Percentiles rank a stretch among this genome's conserved stretches.
phyloP scores from a whole-genome alignment of 2,329 filamentous ascomycete genomes.

The Hirsutella thompsonii region DNA sequence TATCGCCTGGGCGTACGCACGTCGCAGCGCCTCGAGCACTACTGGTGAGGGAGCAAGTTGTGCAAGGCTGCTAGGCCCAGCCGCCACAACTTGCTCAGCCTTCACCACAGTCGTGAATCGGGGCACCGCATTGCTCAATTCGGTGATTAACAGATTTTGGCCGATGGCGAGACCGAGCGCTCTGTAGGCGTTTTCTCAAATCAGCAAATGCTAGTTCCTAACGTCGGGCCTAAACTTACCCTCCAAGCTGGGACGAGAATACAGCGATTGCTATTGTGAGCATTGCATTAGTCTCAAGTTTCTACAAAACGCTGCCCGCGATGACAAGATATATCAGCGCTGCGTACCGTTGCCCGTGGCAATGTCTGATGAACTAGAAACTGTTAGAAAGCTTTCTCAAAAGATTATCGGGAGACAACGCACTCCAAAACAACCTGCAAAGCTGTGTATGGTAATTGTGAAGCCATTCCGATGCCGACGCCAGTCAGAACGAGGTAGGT shows the following conservation, averaged over 20 bases:
- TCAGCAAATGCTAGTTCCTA: too few species aligned
- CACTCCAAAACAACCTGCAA: not conserved
- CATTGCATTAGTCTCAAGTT: too few species aligned
- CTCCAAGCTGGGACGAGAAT: not conserved
- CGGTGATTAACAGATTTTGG: not conserved
- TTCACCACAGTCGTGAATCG: not conserved
- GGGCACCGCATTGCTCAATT: not conserved
- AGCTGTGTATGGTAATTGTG: not conserved
- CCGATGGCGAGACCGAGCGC: not conserved
- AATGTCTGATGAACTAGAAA: not conserved
- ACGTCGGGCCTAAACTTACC: too few species aligned
- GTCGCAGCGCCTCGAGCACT: not conserved
- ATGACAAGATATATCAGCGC: too few species aligned
- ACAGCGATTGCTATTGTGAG: not conserved
- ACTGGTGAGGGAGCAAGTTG: not conserved
- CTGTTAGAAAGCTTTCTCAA: too few species aligned
- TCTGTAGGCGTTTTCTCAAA: not conserved
- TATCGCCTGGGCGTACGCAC: not conserved
- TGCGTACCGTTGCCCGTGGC: not conserved
- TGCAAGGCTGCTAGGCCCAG: not conserved
- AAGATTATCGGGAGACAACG: not conserved
- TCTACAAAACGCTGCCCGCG: too few species aligned
- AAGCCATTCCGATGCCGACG: not conserved
- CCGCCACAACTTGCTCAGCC: not conserved
- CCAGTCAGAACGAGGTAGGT: not conserved